Evolutionary conservation across 2,329 filamentous ascomycete species (phyloP).

Genomic region (Xylogone sp.): DNA sequence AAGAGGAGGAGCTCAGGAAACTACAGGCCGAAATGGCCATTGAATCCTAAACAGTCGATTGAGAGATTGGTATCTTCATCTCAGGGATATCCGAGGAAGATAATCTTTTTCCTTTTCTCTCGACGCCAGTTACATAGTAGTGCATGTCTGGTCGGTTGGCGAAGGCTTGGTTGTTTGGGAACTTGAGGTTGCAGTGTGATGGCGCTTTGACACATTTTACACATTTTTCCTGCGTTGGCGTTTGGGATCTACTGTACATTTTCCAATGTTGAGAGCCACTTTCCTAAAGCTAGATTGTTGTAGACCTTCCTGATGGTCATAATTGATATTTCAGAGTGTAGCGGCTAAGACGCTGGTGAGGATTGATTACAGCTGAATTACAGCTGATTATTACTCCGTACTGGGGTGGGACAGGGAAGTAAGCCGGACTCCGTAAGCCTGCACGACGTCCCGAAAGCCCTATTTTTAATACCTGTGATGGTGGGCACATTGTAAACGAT

Average conservation of each 20-base stretch:
- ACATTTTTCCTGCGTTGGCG: slow-evolving; percentile 20
- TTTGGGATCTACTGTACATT: slow-evolving; percentile 24
- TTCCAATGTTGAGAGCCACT: slow-evolving; percentile 14
- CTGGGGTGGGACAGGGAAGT: not conserved
- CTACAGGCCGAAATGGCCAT: slow-evolving; percentile 97
- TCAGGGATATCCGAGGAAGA: not conserved
- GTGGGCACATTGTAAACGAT: too few relatives aligned
- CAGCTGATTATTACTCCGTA: too few relatives aligned
- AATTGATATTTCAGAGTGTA: slow-evolving; percentile 4
- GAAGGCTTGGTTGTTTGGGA: slow-evolving; percentile 16
- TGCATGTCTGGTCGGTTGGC: slow-evolving; percentile 10
- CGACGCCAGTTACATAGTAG: slow-evolving; percentile 19
- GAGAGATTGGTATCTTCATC: too few relatives aligned
- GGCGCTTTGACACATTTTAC: slow-evolving; percentile 13
- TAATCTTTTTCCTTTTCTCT: slow-evolving; percentile 7
- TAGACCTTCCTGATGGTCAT: slow-evolving; percentile 9
- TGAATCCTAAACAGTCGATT: slow-evolving; percentile 41
- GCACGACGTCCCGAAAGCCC: not conserved
- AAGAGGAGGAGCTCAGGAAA: slow-evolving; percentile 90
- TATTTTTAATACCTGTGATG: not conserved
- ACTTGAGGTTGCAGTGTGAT: slow-evolving; percentile 10
- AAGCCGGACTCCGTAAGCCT: not conserved
- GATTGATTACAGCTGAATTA: too few relatives aligned
- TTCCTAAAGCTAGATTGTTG: slow-evolving; percentile 11
- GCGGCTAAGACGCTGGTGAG: too few relatives aligned